These are phyloP conservation scores for Diplodia corticola DNA, from an alignment of 2,329 filamentous ascomycete species.

Conservation along the genomic window DNA sequence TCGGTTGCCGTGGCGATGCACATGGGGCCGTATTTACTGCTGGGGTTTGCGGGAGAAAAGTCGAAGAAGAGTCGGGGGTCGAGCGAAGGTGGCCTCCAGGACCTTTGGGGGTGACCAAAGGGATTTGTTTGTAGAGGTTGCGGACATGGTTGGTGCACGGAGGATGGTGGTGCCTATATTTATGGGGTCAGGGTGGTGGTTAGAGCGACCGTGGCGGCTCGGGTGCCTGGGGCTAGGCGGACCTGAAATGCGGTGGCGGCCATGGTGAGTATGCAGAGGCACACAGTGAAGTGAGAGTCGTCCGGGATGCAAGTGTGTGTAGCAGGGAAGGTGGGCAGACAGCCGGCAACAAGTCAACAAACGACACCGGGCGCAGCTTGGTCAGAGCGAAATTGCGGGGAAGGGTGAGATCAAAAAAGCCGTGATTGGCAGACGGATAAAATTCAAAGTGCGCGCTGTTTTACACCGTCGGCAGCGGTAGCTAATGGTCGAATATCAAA, in stretches of 20 bases:
- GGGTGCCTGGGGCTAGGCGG: slow-evolving; percentile 2
- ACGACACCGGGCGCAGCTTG: slow-evolving; percentile 5
- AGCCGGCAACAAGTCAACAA: slow-evolving; percentile 7
- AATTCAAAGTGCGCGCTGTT: background rate
- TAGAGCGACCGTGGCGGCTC: background rate
- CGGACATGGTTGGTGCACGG: slow-evolving; percentile 3
- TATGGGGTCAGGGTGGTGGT: slow-evolving; percentile 10
- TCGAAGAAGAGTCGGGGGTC: background rate
- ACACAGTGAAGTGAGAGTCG: background rate
- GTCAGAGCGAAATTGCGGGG: background rate
- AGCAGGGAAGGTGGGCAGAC: background rate
- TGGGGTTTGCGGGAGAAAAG: background rate
- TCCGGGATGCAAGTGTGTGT: background rate
- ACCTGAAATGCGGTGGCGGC: background rate
- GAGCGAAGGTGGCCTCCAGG: background rate
- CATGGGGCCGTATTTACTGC: background rate
- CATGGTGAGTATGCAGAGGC: background rate
- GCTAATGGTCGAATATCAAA: background rate
- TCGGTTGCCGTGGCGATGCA: slow-evolving; percentile 2
- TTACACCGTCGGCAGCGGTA: background rate
- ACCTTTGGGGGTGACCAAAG: background rate
- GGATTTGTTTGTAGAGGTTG: background rate
- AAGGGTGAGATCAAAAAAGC: background rate
- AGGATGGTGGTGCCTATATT: slow-evolving; percentile 8
- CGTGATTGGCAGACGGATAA: background rate